Percentiles rank a stretch among this genome's conserved stretches.
phyloP scores from a whole-genome alignment of 495 filamentous ascomycete genomes.

The Parachaetomium inaequale region DNA sequence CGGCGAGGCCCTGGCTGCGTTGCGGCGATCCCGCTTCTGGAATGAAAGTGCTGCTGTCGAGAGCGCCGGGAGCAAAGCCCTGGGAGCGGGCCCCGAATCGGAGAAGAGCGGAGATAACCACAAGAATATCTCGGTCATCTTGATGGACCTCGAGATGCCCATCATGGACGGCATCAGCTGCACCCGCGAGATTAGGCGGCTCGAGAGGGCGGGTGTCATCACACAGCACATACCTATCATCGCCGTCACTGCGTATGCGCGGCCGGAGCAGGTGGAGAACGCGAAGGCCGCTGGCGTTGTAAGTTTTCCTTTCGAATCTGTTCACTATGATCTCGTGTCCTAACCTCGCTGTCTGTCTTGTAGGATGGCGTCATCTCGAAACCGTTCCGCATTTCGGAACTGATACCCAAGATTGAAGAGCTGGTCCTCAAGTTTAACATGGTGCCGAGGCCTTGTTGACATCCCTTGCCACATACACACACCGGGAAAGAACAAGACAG shows the following conservation, averaged over 20 bases:
- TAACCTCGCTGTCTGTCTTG: constrained; percentile 31
- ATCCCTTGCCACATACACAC: too few relatives aligned
- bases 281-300: constrained; percentile 53
- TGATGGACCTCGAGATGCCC: constrained; percentile 88
- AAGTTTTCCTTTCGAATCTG: constrained; percentile 19
- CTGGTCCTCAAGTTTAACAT: constrained; percentile 36
- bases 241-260: constrained; percentile 75
- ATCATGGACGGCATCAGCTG: constrained; percentile 83
- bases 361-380: constrained; percentile 80
- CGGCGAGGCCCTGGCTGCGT: constrained; percentile 61
- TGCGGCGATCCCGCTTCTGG: constrained; percentile 50
- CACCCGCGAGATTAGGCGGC: constrained; percentile 61
- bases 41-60: constrained; percentile 21
- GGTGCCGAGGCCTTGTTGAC: neutral
- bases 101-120: constrained; percentile 31
- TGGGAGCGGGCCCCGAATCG: neutral
- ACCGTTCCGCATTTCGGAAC: constrained; percentile 68
- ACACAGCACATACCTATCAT: constrained; percentile 67
- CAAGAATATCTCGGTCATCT: constrained; percentile 57
- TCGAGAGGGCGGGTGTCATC: constrained; percentile 53
- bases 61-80: constrained; percentile 4
- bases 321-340: constrained; percentile 23
- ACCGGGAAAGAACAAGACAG: too few relatives aligned
- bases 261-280: constrained; percentile 59
- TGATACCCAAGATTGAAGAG: constrained; percentile 65